A percentile compares a stretch with the other conserved stretches of the same genome.
Conservation (phyloP, 2,329 filamentous ascomycete species). For the Ceratocystis cacaofunesta region DNA sequence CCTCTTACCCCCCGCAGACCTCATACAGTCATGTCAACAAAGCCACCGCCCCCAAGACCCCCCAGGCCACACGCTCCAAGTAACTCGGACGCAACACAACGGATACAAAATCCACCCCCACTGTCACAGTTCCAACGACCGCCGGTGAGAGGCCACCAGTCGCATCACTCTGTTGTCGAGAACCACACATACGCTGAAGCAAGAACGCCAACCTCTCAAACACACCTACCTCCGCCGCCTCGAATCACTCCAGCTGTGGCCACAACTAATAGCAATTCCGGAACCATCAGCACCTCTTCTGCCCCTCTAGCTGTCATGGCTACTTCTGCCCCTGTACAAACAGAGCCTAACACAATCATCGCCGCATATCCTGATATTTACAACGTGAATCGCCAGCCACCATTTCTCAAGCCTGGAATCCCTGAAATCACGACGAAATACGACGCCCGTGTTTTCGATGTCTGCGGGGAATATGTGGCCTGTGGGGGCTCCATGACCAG, state of each 20-base stretch:
- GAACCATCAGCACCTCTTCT: slow-evolving; percentile 17
- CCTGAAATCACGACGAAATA: slow-evolving; percentile 71
- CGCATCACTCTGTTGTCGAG: slow-evolving; percentile 15
- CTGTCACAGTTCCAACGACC: slow-evolving; percentile 12
- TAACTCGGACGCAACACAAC: slow-evolving; percentile 2
- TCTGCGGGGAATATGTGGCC: slow-evolving; percentile 76
- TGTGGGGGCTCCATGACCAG: slow-evolving; percentile 76
- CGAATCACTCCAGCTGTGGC: slow-evolving; percentile 17
- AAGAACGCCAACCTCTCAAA: neutral
- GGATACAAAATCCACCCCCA: neutral
- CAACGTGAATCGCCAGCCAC: slow-evolving; percentile 69
- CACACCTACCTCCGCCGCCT: slow-evolving; percentile 9
- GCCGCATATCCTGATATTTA: slow-evolving; percentile 72
- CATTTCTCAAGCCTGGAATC: slow-evolving; percentile 55
- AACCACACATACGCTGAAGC: slow-evolving; percentile 5
- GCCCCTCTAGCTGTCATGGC: slow-evolving; percentile 15
- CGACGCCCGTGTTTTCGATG: slow-evolving; percentile 71
- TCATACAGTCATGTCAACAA: slow-evolving; percentile 8
- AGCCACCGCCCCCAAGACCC: slow-evolving; percentile 14
- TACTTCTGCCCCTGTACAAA: slow-evolving; percentile 15
- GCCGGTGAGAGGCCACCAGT: slow-evolving; percentile 12
- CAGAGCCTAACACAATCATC: slow-evolving; percentile 35
- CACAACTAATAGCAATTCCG: slow-evolving; percentile 17
- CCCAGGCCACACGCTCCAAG: slow-evolving; percentile 10
- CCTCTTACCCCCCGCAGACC: slow-evolving; percentile 12